Conservation (phyloP, 2,329 filamentous ascomycete species). For the Venturia effusa region DNA sequence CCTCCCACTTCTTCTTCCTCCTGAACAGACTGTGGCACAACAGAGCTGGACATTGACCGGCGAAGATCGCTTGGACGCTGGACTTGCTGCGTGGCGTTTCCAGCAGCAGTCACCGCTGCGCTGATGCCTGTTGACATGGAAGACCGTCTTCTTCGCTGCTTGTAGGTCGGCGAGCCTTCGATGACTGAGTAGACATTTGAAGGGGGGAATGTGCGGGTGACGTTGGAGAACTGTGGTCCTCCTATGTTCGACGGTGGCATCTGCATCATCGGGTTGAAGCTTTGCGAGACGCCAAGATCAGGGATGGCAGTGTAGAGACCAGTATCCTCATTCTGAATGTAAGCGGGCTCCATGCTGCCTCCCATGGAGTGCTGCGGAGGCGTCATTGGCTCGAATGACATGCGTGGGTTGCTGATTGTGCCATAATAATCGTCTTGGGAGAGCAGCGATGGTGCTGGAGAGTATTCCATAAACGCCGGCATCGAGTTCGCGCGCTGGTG, state of each 20-base stretch:
- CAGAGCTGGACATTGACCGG: slow-evolving; percentile 79
- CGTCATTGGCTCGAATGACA: slow-evolving; percentile 94
- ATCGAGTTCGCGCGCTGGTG: slow-evolving; percentile 97
- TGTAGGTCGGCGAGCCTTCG: slow-evolving; percentile 96
- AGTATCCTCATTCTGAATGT: slow-evolving; percentile 96
- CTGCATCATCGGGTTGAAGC: slow-evolving; percentile 82
- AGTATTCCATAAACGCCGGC: slow-evolving; percentile 97
- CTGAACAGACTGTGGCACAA: slow-evolving; percentile 54
- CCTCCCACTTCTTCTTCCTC: slow-evolving; percentile 75
- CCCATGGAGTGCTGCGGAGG: slow-evolving; percentile 82
- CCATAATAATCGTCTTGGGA: slow-evolving; percentile 98
- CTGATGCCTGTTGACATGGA: slow-evolving; percentile 78
- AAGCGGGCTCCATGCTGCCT: slow-evolving; percentile 79
- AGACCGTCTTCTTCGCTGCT: slow-evolving; percentile 87
- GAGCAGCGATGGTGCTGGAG: slow-evolving; percentile 95
- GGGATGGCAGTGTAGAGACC: slow-evolving; percentile 92
- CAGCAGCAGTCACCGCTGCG: slow-evolving; percentile 50
- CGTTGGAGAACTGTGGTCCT: slow-evolving; percentile 63
- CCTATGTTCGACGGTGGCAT: slow-evolving; percentile 76
- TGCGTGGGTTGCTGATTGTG: slow-evolving; percentile 84
- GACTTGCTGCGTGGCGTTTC: slow-evolving; percentile 41
- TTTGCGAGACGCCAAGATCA: slow-evolving; percentile 66
- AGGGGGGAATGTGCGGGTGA: slow-evolving; percentile 52
- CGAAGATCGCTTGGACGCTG: slow-evolving; percentile 85
- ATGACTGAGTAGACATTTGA: slow-evolving; percentile 91